Conservation (phyloP, 192 early-diverging fungal genomes). For the Geranomyces variabilis region DNA sequence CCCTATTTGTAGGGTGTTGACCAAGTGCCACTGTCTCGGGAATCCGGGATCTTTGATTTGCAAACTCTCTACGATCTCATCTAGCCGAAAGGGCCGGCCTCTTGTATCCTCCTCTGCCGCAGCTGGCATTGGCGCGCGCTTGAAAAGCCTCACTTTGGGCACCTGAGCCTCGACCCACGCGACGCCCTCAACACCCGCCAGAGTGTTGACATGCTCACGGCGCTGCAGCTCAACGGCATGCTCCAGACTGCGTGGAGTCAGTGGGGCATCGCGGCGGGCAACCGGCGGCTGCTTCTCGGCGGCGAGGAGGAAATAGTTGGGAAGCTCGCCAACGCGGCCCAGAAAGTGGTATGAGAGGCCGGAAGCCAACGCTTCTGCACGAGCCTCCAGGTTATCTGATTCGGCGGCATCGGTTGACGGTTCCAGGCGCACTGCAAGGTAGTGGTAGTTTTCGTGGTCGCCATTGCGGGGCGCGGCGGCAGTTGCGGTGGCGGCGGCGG, state of each 20-base stretch:
- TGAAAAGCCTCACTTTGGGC: constrained; percentile 45
- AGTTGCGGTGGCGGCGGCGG: too few species aligned
- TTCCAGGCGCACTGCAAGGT: constrained; percentile 49
- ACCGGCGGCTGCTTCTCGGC: constrained; percentile 37
- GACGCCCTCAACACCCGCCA: constrained; percentile 24
- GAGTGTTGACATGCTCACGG: constrained; percentile 7
- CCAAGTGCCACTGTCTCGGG: constrained; percentile 79
- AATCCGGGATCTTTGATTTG: constrained; percentile 76
- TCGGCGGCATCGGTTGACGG: neutral
- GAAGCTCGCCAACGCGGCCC: constrained; percentile 71
- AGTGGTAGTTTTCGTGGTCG: constrained; percentile 52
- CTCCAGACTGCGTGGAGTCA: neutral
- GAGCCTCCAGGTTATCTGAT: neutral
- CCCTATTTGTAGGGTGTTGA: constrained; percentile 56
- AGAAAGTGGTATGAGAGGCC: constrained; percentile 34
- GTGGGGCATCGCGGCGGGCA: neutral
- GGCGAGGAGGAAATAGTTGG: constrained; percentile 67
- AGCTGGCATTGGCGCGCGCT: constrained; percentile 30
- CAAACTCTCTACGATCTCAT: constrained; percentile 43
- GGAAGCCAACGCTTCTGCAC: constrained; percentile 26
- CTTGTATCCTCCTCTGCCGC: constrained; percentile 16
- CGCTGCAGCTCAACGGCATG: neutral
- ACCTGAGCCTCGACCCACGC: constrained; percentile 47
- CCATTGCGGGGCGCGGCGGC: neutral
- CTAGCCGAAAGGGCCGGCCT: constrained; percentile 28